phyloP scores from a whole-genome alignment of 805 yeast species.

The Nakazawaea pomicola region DNA sequence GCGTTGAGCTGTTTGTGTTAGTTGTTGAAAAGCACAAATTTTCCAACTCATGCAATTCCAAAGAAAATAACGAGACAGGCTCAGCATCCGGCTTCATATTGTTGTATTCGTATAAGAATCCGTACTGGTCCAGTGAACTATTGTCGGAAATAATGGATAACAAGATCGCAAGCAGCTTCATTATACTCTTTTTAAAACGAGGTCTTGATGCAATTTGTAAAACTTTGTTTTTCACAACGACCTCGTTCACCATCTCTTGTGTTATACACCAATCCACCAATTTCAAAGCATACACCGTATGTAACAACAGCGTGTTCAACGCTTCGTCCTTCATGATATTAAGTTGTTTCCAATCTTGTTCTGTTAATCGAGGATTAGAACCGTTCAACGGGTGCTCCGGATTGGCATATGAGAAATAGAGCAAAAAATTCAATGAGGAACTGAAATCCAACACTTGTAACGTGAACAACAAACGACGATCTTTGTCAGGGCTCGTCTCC shows the following conservation, averaged over 20 bases:
- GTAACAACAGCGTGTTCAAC: conserved; percentile 1
- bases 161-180: conserved; percentile 1
- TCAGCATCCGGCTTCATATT: not conserved
- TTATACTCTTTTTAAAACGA: conserved; percentile 4
- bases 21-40: not conserved
- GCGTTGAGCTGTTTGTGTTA: not conserved
- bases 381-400: conserved; percentile 5
- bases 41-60: conserved; percentile 5
- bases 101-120: not conserved
- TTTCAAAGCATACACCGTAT: conserved; percentile 2
- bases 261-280: conserved; percentile 5
- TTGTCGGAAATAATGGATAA: not conserved
- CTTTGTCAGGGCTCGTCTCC: not conserved
- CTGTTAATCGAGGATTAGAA: not conserved
- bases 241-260: not conserved
- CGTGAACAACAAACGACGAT: conserved; percentile 1
- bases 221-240: not conserved
- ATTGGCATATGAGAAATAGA: conserved; percentile 6
- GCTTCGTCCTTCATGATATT: not conserved
- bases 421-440: conserved; percentile 5
- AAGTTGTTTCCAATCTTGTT: not conserved
- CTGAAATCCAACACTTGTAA: conserved; percentile 2
- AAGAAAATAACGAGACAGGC: not conserved
- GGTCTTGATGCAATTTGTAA: conserved; percentile 3
- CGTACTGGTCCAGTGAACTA: conserved; percentile 1